Evolutionary conservation across 2,329 filamentous ascomycete species (phyloP).

Genomic region (Penicillium sp.): DNA sequence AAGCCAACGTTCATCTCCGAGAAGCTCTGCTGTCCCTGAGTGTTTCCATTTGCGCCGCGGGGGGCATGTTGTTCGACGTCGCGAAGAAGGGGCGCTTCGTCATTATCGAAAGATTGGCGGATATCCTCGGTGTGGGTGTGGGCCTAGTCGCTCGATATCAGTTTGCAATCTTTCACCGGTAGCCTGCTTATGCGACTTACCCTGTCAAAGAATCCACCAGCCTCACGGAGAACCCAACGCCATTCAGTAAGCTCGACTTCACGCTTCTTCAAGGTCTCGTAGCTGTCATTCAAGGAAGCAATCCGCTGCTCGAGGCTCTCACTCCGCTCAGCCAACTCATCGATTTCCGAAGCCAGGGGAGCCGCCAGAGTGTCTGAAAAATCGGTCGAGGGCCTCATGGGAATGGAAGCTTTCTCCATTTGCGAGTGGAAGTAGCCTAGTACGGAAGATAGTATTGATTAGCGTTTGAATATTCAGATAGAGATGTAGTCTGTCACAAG

Average conservation of each 20-base stretch:
- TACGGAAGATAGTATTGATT: conserved; percentile 7
- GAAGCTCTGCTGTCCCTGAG: conserved; percentile 78
- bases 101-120: conserved; percentile 79
- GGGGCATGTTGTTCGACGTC: conserved; percentile 82
- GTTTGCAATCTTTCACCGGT: conserved; percentile 1
- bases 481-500: conserved; percentile 5
- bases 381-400: conserved; percentile 86
- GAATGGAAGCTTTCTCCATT: conserved; percentile 90
- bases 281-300: conserved; percentile 92
- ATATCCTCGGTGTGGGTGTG: conserved; percentile 98
- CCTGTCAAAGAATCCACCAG: conserved; percentile 94
- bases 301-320: conserved; percentile 91
- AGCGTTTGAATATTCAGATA: neutral
- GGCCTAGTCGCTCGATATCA: conserved; percentile 53
- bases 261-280: conserved; percentile 96
- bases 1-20: conserved; percentile 99
- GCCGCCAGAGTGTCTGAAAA: conserved; percentile 84
- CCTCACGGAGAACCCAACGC: conserved; percentile 96
- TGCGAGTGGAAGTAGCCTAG: conserved; percentile 89
- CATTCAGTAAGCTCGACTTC: conserved; percentile 97
- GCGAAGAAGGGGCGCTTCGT: conserved; percentile 89
- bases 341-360: conserved; percentile 91
- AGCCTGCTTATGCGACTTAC: conserved; percentile 34
- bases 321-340: conserved; percentile 89
- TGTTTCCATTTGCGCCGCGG: conserved; percentile 63